Conservation (phyloP, 1,139 yeast species). For the Hemisphaericaspora xylanilytica region DNA sequence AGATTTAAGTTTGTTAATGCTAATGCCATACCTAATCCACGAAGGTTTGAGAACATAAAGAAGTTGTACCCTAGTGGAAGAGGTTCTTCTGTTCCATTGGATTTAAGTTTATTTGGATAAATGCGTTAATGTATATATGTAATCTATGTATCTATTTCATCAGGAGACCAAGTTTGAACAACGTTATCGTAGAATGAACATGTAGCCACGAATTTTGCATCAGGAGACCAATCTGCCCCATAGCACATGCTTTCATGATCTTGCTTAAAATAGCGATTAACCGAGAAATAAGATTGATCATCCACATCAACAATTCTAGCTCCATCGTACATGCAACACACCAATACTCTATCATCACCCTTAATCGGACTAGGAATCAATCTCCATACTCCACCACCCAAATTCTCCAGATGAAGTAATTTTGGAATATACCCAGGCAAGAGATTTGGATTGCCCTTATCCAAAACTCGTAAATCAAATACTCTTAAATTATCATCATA, state of each 20-base stretch:
- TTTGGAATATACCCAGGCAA: slow-evolving; percentile 51
- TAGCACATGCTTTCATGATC: slow-evolving; percentile 92
- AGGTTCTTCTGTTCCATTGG: slow-evolving; percentile 89
- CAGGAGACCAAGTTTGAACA: slow-evolving; percentile 67
- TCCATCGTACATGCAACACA: slow-evolving; percentile 96
- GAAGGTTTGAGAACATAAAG: slow-evolving; percentile 54
- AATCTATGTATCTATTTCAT: slow-evolving; percentile 6
- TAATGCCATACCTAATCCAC: slow-evolving; percentile 76
- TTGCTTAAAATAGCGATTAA: slow-evolving; percentile 52
- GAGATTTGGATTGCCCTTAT: slow-evolving; percentile 32
- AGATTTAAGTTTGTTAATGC: slow-evolving; percentile 72
- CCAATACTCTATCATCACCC: slow-evolving; percentile 50
- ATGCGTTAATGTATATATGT: slow-evolving; percentile 5
- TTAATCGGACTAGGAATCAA: slow-evolving; percentile 58
- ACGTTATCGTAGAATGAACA: slow-evolving; percentile 90
- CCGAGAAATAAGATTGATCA: slow-evolving; percentile 35
- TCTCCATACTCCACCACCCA: slow-evolving; percentile 97
- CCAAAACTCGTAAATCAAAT: slow-evolving; percentile 66
- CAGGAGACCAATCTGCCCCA: slow-evolving; percentile 83
- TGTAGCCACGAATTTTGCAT: slow-evolving; percentile 55
- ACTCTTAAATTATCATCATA: slow-evolving; percentile 78
- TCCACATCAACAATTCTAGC: slow-evolving; percentile 58
- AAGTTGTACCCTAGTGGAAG: slow-evolving; percentile 94
- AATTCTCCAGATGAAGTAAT: slow-evolving; percentile 39
- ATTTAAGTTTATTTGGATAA: slow-evolving; percentile 41